Percentiles rank a stretch among this genome's conserved stretches.
Evolutionary conservation across 345 rosid species (phyloP).

Genomic region (Pistacia vera): DNA sequence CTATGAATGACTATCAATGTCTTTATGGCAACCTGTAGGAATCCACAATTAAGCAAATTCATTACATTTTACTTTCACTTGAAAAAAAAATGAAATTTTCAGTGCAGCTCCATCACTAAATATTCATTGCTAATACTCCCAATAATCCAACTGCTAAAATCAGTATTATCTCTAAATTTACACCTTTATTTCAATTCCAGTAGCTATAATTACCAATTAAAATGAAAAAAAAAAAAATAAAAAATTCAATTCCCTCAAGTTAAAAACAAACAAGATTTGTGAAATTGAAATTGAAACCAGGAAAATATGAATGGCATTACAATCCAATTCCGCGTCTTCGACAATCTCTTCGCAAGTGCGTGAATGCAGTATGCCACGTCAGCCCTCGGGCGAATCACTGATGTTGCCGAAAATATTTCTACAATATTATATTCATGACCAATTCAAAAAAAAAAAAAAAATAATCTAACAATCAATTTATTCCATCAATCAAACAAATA

Average conservation of each 20-base stretch:
- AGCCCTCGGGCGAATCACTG: slow-evolving; percentile 83
- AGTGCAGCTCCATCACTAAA: no score
- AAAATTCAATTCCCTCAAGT: neutral
- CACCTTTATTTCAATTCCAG: no score
- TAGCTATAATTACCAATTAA: no score
- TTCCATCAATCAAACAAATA: no score
- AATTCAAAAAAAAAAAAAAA: neutral
- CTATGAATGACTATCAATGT: slow-evolving; percentile 92
- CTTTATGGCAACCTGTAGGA: slow-evolving; percentile 82
- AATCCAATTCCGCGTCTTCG: slow-evolving; percentile 85
- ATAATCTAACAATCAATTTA: neutral
- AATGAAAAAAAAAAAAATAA: neutral
- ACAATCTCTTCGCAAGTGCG: slow-evolving; percentile 79
- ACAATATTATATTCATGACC: neutral
- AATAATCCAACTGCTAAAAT: no score
- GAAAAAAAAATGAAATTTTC: no score
- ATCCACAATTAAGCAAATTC: neutral
- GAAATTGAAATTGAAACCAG: neutral
- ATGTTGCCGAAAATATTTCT: slow-evolving; percentile 92
- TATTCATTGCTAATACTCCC: no score
- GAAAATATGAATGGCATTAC: slow-evolving; percentile 40
- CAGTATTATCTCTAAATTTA: no score
- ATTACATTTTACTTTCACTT: neutral
- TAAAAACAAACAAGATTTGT: neutral
- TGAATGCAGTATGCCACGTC: slow-evolving; percentile 96